Percentiles rank a stretch among this genome's conserved stretches.
phyloP scores from a whole-genome alignment of 1,284 basidiomycete species.

The Takashimella koratensis region DNA sequence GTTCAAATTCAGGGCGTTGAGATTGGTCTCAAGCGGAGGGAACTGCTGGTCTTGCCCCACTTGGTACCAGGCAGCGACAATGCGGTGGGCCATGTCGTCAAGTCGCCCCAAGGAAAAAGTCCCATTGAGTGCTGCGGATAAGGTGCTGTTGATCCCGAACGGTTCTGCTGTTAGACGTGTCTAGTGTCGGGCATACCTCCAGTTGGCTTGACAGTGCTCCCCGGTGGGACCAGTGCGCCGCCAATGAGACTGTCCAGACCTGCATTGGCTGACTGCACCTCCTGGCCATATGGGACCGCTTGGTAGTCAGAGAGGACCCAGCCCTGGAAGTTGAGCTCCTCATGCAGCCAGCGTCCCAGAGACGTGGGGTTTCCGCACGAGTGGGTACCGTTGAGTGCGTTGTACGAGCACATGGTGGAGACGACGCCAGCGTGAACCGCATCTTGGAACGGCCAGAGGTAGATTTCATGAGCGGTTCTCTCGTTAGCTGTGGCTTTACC shows the following conservation, averaged over 20 bases:
- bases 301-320: slow-evolving; percentile 39
- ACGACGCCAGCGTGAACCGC: slow-evolving; percentile 67
- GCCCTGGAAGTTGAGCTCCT: slow-evolving; percentile 29
- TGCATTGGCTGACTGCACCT: slow-evolving; percentile 12
- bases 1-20: slow-evolving; percentile 11
- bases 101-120: slow-evolving; percentile 23
- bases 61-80: slow-evolving; percentile 31
- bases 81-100: slow-evolving; percentile 33
- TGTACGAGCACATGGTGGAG: slow-evolving; percentile 71
- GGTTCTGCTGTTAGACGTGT: slow-evolving; percentile 9
- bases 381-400: slow-evolving; percentile 61
- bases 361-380: slow-evolving; percentile 58
- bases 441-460: slow-evolving; percentile 55
- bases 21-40: slow-evolving; percentile 11
- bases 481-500: slow-evolving; percentile 21
- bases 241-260: slow-evolving; percentile 17
- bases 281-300: slow-evolving; percentile 7
- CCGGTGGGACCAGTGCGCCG: not conserved
- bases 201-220: slow-evolving; percentile 3
- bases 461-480: slow-evolving; percentile 25
- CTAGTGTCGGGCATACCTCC: slow-evolving; percentile 8
- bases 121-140: slow-evolving; percentile 24
- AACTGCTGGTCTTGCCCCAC: slow-evolving; percentile 30
- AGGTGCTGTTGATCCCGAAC: slow-evolving; percentile 14
- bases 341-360: slow-evolving; percentile 10